Evolutionary conservation across 169 alveolate species (phyloP).

Genomic region (Eimeria tenella): DNA sequence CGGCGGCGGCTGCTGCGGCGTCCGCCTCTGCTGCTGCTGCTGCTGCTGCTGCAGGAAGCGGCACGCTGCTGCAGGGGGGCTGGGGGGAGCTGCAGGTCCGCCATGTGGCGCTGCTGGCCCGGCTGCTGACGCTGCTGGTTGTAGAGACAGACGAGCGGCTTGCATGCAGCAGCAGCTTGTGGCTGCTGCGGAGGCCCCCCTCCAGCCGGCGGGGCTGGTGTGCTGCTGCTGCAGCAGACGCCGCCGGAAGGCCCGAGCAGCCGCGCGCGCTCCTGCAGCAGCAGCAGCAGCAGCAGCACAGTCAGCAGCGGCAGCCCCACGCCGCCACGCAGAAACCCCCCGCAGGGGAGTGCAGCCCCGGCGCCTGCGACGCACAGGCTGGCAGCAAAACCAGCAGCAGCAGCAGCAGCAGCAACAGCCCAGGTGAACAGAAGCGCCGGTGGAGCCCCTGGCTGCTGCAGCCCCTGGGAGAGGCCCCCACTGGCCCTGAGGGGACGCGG

Average conservation of each 20-base stretch:
- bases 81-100: slow-evolving; percentile 39
- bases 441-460: slow-evolving; percentile 30
- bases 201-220: neutral
- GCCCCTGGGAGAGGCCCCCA: slow-evolving; percentile 8
- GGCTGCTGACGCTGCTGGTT: slow-evolving; percentile 52
- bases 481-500: neutral
- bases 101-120: slow-evolving; percentile 50
- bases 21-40: neutral
- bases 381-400: neutral
- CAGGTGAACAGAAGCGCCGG: neutral
- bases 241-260: neutral
- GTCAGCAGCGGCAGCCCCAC: neutral
- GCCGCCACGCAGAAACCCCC: neutral
- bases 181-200: slow-evolving; percentile 39
- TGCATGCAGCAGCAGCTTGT: slow-evolving; percentile 51
- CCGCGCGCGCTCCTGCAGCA: neutral
- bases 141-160: slow-evolving; percentile 65
- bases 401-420: neutral
- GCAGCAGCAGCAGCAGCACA: neutral
- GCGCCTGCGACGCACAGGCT: neutral
- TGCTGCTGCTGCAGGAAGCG: neutral
- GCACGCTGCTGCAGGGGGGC: slow-evolving; percentile 12
- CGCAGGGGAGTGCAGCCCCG: neutral
- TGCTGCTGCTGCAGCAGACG: neutral
- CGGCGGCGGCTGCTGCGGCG: neutral